phyloP scores from a whole-genome alignment of 805 yeast genomes.

The Nematodospora valgi region DNA sequence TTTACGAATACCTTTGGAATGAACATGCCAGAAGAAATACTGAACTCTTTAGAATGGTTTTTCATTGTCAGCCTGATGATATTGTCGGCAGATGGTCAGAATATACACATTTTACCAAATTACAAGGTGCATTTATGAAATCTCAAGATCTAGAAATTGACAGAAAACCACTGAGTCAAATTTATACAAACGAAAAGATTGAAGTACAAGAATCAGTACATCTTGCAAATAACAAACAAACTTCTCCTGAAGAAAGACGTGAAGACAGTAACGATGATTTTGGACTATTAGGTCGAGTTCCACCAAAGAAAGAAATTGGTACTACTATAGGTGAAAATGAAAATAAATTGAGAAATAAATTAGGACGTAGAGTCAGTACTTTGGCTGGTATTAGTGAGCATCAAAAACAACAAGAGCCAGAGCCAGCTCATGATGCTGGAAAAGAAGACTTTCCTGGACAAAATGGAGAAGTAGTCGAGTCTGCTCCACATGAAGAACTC shows the following conservation, averaged over 20 bases:
- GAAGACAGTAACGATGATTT: slow-evolving; percentile 21
- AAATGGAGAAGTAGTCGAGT: slow-evolving; percentile 2
- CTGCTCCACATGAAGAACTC: not conserved
- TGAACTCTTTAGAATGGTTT: slow-evolving; percentile 72
- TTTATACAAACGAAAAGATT: not conserved
- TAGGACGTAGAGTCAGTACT: slow-evolving; percentile 9
- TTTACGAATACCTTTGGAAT: slow-evolving; percentile 83
- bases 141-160: slow-evolving; percentile 31
- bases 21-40: slow-evolving; percentile 83
- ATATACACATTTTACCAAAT: slow-evolving; percentile 65
- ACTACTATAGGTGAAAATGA: slow-evolving; percentile 2
- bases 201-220: slow-evolving; percentile 20
- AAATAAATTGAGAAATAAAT: slow-evolving; percentile 2
- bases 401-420: not conserved
- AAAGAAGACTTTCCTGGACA: slow-evolving; percentile 1
- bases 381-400: slow-evolving; percentile 3
- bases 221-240: slow-evolving; percentile 14
- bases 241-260: not conserved
- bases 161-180: slow-evolving; percentile 1
- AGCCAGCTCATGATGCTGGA: slow-evolving; percentile 2
- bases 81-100: slow-evolving; percentile 87
- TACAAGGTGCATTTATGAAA: slow-evolving; percentile 53
- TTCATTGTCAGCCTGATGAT: slow-evolving; percentile 95
- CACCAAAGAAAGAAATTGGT: slow-evolving; percentile 15
- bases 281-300: slow-evolving; percentile 36